Base-by-base conservation (phyloP, 768 basidiomycete species). In the Chiua virens region DNA sequence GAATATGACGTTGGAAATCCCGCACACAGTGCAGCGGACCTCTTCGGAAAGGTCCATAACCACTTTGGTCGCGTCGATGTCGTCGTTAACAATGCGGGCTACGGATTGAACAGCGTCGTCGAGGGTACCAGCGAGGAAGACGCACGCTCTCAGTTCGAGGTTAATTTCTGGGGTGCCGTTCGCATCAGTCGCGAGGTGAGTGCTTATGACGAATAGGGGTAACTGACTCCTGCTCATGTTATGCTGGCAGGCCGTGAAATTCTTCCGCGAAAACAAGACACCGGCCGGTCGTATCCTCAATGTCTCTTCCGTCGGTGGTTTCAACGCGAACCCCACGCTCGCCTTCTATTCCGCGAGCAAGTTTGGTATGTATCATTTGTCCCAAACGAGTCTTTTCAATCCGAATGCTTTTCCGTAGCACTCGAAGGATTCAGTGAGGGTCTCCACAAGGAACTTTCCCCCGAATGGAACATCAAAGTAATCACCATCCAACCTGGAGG, bases 51-150 rank as follows among this genome's bases (percentile, higher is more conserved):
- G 3, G 55, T 62, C 11, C 58, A 58, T 34, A 41, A 25, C 5
- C 48, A 59, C 35, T 72, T 72, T 53, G 66, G 66, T 10, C 61
- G 66, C 5, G 25, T 72, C 14, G 70, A 72, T 37, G 59, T 69
- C 27, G 64, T 73, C 17, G 61, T 65, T 45, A 72, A 69, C 57
- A 73, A 73, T 15, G 71, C 70, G 0, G 70, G 55, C 7, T 60
- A 57, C 28, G 60, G 42, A 2, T 20, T 60, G 28, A 46, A 49
- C 17, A 52, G 58, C 9, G 65, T 71, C 37, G 58, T 68, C 9
- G 70, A 71, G 42, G 45, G 44, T 10, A 56, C 57, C 11, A 56
- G 46, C 9, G 64, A 70, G 17, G 61, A 58, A 34, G 59, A 59
- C 8, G 69, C 62, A 0, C 64, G 67, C 4, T 22, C 39, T 37